Evolutionary conservation across 1,284 basidiomycete species (phyloP), one percentile per base, ranked within the genome.

Genomic region (Rhodotorula sp.): DNA sequence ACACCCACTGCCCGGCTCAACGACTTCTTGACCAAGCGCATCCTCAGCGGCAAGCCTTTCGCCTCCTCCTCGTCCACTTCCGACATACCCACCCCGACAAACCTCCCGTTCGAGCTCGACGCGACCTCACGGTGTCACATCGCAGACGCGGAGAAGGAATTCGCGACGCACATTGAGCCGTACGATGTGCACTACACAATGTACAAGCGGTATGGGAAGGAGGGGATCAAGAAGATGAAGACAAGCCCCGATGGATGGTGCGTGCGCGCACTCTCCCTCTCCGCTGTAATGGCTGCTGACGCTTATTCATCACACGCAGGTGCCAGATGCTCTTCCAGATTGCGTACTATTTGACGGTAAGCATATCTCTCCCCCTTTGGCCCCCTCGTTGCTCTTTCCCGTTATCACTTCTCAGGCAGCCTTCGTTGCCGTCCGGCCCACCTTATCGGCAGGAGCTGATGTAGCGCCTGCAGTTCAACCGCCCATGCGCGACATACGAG

Each of bases 191-290:
- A 84, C 39, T 88, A 89, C 80, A 81, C 88, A 72, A 84, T 87
- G 67, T 94, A 91, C 22, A 81, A 84, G 55, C 77, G 79, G 7
- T 96, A 95, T 78, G 94, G 94, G 34, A 95, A 95, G 82, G 86
- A 86, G 48, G 87, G 88, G n/a, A 91, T 96, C 84, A 96, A 96
- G 85, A 83, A 85, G 64, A 92, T 91, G 79, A 89, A 90, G 60
- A 88, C 91, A 36, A 90, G 90, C 32, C 93, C 93, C 2, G 94
- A 96, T 80, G 90, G 90, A n/a, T 96, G 92, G 92, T 75, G 50
- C 53, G 73, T 53, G 17, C 1, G n/a, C 27, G n/a, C 3, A n/a
- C 10, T 25, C 53, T 32, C 1, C 54, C 1, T 21, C 15, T 36
- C 13, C 15, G 39, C 17, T 44, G 13, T 12, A 44, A 17, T 8